These are phyloP conservation scores for Yamadazyma diddensiae DNA, from an alignment of 1,139 yeast genomes.

Conservation along the genomic window DNA sequence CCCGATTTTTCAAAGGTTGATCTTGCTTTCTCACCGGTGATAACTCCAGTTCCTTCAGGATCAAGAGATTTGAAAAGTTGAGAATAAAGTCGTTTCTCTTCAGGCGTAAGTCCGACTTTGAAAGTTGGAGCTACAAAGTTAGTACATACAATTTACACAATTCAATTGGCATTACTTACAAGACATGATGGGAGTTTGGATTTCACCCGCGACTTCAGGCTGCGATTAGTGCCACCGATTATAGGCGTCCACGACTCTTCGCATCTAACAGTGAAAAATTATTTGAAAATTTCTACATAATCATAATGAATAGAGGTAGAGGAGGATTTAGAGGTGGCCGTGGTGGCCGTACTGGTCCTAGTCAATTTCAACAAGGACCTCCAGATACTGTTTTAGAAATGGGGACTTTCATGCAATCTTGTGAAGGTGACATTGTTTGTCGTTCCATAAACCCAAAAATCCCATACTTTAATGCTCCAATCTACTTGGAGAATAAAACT, in stretches of 20 bases:
- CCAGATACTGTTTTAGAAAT: conserved; percentile 93
- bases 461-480: conserved; percentile 99
- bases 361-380: conserved; percentile 71
- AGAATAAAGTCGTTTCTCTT: conserved; percentile 73
- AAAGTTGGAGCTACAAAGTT: conserved; percentile 19
- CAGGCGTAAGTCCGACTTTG: conserved; percentile 62
- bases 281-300: conserved; percentile 5
- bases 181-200: too few species aligned
- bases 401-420: conserved; percentile 89
- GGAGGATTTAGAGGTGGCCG: conserved; percentile 73
- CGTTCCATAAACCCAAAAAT: conserved; percentile 90
- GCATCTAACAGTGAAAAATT: conserved; percentile 10
- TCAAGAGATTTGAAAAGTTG: conserved; percentile 78
- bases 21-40: conserved; percentile 90
- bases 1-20: conserved; percentile 84
- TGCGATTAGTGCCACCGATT: too few species aligned
- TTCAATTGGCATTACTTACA: neutral
- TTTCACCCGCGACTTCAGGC: too few species aligned
- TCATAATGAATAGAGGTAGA: conserved; percentile 56
- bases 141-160: neutral
- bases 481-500: conserved; percentile 90
- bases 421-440: conserved; percentile 97
- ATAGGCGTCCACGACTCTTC: conserved; percentile 8
- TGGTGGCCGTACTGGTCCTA: conserved; percentile 56
- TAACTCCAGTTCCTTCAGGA: conserved; percentile 72